Evolutionary conservation across 2,329 filamentous ascomycete genomes (phyloP), one percentile per base, ranked within the genome.

Genomic region (Colletotrichum phormii): DNA sequence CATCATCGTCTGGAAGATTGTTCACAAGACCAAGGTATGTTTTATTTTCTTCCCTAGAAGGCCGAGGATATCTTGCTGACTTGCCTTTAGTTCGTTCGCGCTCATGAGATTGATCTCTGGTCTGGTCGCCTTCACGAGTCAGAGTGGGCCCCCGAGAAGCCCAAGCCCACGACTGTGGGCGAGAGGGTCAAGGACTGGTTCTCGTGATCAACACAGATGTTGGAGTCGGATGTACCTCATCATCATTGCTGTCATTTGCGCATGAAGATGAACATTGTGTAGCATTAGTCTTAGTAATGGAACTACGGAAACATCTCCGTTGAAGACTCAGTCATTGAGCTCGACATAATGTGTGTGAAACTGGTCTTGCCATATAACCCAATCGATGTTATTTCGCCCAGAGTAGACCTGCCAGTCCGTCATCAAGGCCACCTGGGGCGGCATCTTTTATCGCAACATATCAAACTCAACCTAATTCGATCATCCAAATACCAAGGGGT

Each of bases 1-100:
- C 0, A 83, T 84, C 22, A 76, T 85, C 22, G 76, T 65, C 7
- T 86, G 83, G 83, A 86, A 86, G 74, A 8, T 85, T 6, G 55
- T 64, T 26, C 54, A 72, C 35, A 57, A 67, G 59, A 72, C 70
- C 15, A 72, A 72, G 70, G 70, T 70, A 60, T 35, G 70, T 53
- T 46, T 46, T 12, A 12, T 11, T 24, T 13, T 2, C 8, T 5
- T 8, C 6, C 15, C 2, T 35, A 9, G 15, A 29, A 2, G 1
- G 9, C n/a, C 26, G 6, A 37, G 46, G 13, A 24, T 37, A 2
- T 26, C 11, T 54, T 26, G 35, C 54, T 69, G 6, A 72, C 26
- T 9, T 7, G 3, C 13, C 33, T 35, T 22, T 22, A 78, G 73
- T 78, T 79, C n/a, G 74, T 75, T 1, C 70, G 76, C 9, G 77